Percentiles rank a stretch among this genome's conserved stretches.
phyloP scores from a whole-genome alignment of 2,329 filamentous ascomycete species.

The Lojkania enalia region DNA sequence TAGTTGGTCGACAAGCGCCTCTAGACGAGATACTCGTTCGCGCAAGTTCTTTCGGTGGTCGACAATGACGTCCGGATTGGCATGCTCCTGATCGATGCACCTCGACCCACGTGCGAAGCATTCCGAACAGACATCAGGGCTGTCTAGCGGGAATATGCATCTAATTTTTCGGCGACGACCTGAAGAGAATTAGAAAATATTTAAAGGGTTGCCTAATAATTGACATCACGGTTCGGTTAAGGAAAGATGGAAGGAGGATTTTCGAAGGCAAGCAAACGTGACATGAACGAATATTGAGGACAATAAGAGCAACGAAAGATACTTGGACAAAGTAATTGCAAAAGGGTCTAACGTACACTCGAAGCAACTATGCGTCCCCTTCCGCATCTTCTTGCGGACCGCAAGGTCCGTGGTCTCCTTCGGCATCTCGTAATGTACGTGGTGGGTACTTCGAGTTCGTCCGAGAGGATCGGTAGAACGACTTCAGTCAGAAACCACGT shows the following conservation, averaged over 20 bases:
- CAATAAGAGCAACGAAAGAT: too few species aligned
- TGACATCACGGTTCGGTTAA: background rate
- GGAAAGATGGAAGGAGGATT: background rate
- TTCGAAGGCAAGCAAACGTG: conserved; percentile 2
- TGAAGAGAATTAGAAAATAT: conserved; percentile 29
- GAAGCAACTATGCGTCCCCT: conserved; percentile 50
- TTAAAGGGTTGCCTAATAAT: background rate
- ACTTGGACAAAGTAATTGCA: too few species aligned
- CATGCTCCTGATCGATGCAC: conserved; percentile 53
- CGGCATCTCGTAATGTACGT: conserved; percentile 30
- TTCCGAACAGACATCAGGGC: conserved; percentile 48
- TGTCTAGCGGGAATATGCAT: conserved; percentile 50
- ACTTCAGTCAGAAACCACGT: background rate
- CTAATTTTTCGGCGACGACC: conserved; percentile 56
- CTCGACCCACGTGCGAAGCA: conserved; percentile 50
- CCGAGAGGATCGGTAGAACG: background rate
- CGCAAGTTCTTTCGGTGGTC: conserved; percentile 50
- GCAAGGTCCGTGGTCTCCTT: conserved; percentile 39
- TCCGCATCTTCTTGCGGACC: conserved; percentile 48
- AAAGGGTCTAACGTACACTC: conserved; percentile 49
- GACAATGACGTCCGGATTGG: conserved; percentile 44
- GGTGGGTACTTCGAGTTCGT: conserved; percentile 3
- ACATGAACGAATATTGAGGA: background rate
- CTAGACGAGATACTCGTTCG: conserved; percentile 47
- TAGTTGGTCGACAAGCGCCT: conserved; percentile 45